Evolutionary conservation across 2,329 filamentous ascomycete genomes (phyloP).

Genomic region (Teratosphaeria pseudoeucalypti): DNA sequence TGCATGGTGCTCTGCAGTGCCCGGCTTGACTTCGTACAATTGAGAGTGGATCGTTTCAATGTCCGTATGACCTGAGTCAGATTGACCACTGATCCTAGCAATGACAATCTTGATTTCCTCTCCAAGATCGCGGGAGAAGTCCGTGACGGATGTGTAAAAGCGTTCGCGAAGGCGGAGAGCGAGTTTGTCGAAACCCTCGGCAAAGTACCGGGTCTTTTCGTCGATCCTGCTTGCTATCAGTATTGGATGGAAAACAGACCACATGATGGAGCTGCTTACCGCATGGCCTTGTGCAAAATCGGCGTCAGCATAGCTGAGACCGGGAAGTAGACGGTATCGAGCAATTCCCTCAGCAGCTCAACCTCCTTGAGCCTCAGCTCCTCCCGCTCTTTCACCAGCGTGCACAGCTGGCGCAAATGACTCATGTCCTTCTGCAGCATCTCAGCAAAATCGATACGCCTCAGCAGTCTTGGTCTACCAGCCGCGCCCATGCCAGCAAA

Average conservation of each 20-base stretch:
- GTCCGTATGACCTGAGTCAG: constrained; percentile 17
- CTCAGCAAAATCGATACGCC: constrained; percentile 82
- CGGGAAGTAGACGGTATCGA: constrained; percentile 88
- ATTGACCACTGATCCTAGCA: constrained; percentile 22
- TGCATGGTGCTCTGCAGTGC: constrained; percentile 29
- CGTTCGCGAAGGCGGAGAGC: constrained; percentile 45
- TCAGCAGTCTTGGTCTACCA: constrained; percentile 64
- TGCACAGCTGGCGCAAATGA: constrained; percentile 59
- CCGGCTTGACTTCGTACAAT: constrained; percentile 25
- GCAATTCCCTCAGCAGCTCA: constrained; percentile 64
- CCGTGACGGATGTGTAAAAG: constrained; percentile 49
- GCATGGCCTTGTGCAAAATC: constrained; percentile 67
- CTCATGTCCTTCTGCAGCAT: constrained; percentile 66
- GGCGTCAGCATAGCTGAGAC: constrained; percentile 65
- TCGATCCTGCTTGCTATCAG: constrained; percentile 44
- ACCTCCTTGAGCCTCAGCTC: constrained; percentile 65
- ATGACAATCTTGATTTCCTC: constrained; percentile 46
- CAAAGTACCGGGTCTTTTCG: constrained; percentile 43
- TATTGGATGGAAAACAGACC: not conserved
- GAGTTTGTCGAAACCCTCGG: constrained; percentile 42
- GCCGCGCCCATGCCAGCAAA: constrained; percentile 89
- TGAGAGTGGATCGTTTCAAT: constrained; percentile 33
- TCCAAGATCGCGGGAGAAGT: constrained; percentile 50
- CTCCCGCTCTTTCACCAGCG: constrained; percentile 66
- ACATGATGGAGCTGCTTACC: constrained; percentile 46